Evolutionary conservation across 441 rosid genomes (phyloP), one percentile per base, ranked within the genome.

Genomic region (Adansonia madagascariensis): DNA sequence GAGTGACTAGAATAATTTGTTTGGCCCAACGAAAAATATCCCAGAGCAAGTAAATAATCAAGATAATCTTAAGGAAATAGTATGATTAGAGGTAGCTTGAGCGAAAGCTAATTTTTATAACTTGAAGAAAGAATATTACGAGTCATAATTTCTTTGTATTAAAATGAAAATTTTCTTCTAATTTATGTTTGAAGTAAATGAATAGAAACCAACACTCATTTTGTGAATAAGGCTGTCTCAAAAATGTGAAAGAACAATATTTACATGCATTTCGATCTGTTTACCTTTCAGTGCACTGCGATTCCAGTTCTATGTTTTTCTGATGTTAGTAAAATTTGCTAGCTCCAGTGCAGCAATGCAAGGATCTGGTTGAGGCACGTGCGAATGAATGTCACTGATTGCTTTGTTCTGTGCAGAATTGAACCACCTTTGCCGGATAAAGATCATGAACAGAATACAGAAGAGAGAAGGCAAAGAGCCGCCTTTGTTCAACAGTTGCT

Each of bases 401-500:
- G 27, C 27, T 66, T 66, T 43, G 1, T 75, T 64, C 44, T 76
- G 53, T 68, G 82, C 88, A 85, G 89, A 78, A 14, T 17, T 9
- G 82, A 71, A 55, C 22, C 75, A n/a, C 63, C 75, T 55, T 64
- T 60, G 11, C 24, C 6, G 20, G 79, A 76, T 17, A 78, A 83
- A 77, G 78, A 63, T 31, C 68, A 72, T 61, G 75, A 72, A 71
- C 62, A 80, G 75, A 83, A 83, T 56, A 27, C 24, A 14, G 90
- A 88, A 77, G 89, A 84, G 81, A 84, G 78, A 77, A 84, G 79
- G 75, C 81, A 80, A 80, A 89, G 83, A 82, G 88, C 88, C 1
- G 81, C 79, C 27, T 91, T 91, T 44, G 81, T 83, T n/a, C 89
- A 83, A 78, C 79, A 87, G 69, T 35, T 91, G 90, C 71, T 89